Conservation (phyloP, 176 grass and related monocot genomes). For the Melocanna baccifera region DNA sequence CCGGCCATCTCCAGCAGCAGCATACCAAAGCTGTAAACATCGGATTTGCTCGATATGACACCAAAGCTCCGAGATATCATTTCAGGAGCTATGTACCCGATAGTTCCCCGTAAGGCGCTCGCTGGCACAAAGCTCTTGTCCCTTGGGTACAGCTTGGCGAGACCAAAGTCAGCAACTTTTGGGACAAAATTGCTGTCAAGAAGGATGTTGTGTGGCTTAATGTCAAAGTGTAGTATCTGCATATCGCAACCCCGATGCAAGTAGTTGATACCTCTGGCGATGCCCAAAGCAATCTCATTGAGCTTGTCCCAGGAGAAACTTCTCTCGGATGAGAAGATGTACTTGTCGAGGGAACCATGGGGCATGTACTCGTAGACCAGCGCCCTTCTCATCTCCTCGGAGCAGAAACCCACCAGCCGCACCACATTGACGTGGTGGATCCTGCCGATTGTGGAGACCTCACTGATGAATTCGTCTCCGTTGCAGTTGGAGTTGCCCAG, state of each 20-base stretch:
- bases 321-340: constrained; percentile 31
- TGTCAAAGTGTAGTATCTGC: constrained; percentile 66
- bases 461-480: no score
- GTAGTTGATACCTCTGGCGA: constrained; percentile 54
- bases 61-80: constrained; percentile 53
- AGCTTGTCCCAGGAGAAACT: constrained; percentile 37
- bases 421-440: constrained; percentile 37
- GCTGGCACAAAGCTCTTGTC: constrained; percentile 9
- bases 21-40: constrained; percentile 36
- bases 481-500: no score
- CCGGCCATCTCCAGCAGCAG: background rate
- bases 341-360: constrained; percentile 54
- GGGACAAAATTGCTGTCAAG: constrained; percentile 33
- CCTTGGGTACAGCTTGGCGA: constrained; percentile 39
- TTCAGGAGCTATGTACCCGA: constrained; percentile 57
- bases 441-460: no score
- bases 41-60: constrained; percentile 26
- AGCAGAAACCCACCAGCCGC: constrained; percentile 37
- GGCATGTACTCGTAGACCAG: constrained; percentile 21
- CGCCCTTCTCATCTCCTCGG: constrained; percentile 38
- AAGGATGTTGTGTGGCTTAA: constrained; percentile 31
- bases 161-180: constrained; percentile 56
- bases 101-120: constrained; percentile 36
- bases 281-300: constrained; percentile 39
- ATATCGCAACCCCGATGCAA: constrained; percentile 50